Conservation (phyloP, 202 grass and related monocot species). For the Miscanthus sacchariflorus region DNA sequence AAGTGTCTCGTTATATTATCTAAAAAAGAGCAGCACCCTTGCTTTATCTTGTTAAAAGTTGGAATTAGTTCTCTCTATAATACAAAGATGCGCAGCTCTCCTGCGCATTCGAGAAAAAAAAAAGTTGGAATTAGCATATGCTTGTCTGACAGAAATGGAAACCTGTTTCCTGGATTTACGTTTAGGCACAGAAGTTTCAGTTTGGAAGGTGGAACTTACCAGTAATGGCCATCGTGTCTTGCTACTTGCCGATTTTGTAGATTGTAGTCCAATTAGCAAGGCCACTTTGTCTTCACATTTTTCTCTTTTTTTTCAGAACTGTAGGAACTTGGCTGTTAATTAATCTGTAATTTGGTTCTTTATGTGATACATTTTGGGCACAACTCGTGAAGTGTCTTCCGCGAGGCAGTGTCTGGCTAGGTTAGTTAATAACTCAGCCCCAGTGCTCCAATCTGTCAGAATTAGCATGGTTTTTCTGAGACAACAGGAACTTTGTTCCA, state of each 20-base stretch:
- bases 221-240: not conserved
- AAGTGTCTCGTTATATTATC: not conserved
- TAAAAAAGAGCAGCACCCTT: not conserved
- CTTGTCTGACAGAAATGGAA: conserved; percentile 1
- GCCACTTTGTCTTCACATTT: not conserved
- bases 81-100: too few species aligned
- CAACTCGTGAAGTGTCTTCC: not conserved
- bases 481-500: not conserved
- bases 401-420: not conserved
- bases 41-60: not conserved
- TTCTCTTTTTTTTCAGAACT: not conserved
- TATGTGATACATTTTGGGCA: not conserved
- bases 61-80: not conserved
- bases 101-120: too few species aligned
- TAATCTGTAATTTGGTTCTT: not conserved
- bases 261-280: not conserved
- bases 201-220: not conserved
- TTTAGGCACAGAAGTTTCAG: not conserved
- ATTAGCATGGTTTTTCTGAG: conserved; percentile 9
- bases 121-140: not conserved
- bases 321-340: not conserved
- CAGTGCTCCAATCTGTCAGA: not conserved
- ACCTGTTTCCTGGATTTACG: not conserved
- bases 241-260: not conserved
- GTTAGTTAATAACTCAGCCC: not conserved